Evolutionary conservation across 371 early-diverging fungal species (phyloP), one percentile per base, ranked within the genome.

Genomic region (Lichtheimia ornata): DNA sequence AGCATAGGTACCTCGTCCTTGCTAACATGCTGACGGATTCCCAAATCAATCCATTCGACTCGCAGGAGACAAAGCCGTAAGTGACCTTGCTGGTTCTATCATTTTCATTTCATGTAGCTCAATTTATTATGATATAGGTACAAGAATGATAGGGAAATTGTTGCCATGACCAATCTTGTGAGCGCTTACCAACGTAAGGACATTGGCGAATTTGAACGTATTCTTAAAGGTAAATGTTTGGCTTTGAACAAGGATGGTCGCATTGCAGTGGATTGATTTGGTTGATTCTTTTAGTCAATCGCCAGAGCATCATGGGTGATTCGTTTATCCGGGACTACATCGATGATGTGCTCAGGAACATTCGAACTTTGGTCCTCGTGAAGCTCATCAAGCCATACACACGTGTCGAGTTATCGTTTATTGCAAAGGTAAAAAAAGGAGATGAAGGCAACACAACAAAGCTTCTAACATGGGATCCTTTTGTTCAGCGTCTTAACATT

Each of bases 11-110:
- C 70, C 79, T 97, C 50, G 95, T 97, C 0, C 69, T 98, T 59
- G 94, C 96, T 9, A 95, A 93, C 69, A 96, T 98, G 96, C 72
- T 98, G 64, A 92, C 91, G 64, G 94, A 94, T 67, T 93, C 92
- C 13, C 86, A 91, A 63, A 94, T 98, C 79, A 94, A 97, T 67
- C 96, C 96, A 0, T 94, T 98, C 62, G 95, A 96, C 69, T 94
- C 96, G 4, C 97, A 94, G 74, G 98, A 98, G 75, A 96, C 97
- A 5, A 95, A 95, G 69, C 93, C 97, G 70, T 91, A 77, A 61
- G 77, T 24, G 41, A n/a, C 6, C 7, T n/a, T 53, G 18, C 11
- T 11, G 35, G 11, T 35, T 9, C 9, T 35, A 13, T 20, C 24
- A 59, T 11, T 20, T 30, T 12, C 22, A 4, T 14, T 60, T 44